phyloP scores from a whole-genome alignment of 176 grass and related monocot species.

The Themeda triandra region DNA sequence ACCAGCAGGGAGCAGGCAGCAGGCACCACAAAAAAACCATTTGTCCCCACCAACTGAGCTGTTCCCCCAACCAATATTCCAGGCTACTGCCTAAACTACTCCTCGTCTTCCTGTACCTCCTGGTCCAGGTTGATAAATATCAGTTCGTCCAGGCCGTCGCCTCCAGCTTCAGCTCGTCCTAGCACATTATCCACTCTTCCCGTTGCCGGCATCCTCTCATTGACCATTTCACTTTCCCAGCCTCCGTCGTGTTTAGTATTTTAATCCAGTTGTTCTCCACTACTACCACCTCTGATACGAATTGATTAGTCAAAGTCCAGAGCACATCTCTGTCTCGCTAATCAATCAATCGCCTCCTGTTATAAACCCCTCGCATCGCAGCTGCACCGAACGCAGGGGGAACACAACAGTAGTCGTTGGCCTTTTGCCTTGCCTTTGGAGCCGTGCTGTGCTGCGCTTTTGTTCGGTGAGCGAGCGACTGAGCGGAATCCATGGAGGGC shows the following conservation, averaged over 20 bases:
- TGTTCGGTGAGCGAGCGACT: neutral
- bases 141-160: neutral
- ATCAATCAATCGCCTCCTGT: neutral
- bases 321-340: neutral
- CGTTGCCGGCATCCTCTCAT: neutral
- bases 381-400: neutral
- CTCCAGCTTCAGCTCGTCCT: neutral
- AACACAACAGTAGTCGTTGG: neutral
- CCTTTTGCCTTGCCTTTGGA: neutral
- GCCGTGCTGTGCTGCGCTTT: neutral
- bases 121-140: neutral
- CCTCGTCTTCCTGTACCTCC: neutral
- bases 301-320: neutral
- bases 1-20: neutral
- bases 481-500: slow-evolving; percentile 41
- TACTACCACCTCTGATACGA: neutral
- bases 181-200: neutral
- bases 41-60: neutral
- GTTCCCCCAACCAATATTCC: neutral
- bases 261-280: slow-evolving; percentile 19
- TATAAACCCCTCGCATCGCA: neutral
- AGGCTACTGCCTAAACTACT: neutral
- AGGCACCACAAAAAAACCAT: neutral
- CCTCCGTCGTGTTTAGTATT: neutral
- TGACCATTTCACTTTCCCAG: neutral